Evolutionary conservation across 352 stramenopile genomes (phyloP), one percentile per base, ranked within the genome.

Genomic region (Pythium aristosporum): DNA sequence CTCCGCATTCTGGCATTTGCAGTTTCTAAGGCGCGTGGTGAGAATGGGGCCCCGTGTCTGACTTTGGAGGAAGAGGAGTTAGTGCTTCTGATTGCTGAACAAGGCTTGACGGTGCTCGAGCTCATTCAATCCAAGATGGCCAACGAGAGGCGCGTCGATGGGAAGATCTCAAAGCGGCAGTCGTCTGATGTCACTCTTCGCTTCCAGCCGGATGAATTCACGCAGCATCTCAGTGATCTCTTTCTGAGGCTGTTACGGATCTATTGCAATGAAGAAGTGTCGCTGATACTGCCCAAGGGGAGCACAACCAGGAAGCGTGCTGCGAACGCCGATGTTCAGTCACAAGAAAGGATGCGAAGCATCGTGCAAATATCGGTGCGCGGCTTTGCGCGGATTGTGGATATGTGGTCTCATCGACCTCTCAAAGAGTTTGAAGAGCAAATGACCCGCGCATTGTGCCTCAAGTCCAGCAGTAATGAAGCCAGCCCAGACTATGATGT

Each of bases 51-150:
- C 44, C n/a, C 37, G 2, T n/a, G 23, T 16, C 55, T 69, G 2
- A 41, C 44, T 3, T 10, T n/a, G 6, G 62, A 69, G 4, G 62
- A 69, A 48, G 62, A 69, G 37, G 62, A 54, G 0, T 55, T 69
- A n/a, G 55, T 63, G n/a, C 11, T 69, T 8, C 13, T 49, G 15
- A 57, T 68, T 36, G 56, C 71, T 13, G 64, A 75, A 36, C 76
- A 75, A 39, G 71, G 64, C 36, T 61, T 59, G 0, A 18, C 55
- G 1, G 46, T 74, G 32, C 47, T 80, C 4, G 62, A 74, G 34
- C 36, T 71, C n/a, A 56, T 80, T 13, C 56, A 76, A 9, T 61
- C 65, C 37, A 65, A 65, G 30, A n/a, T 72, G 18, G 28, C 50
- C 5, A 18, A 63, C 11, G 71, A 71, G 7, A 58, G 18, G 47